phyloP scores from a whole-genome alignment of 2,329 filamentous ascomycete species.

The Cephalotrichum gorgonifer region DNA sequence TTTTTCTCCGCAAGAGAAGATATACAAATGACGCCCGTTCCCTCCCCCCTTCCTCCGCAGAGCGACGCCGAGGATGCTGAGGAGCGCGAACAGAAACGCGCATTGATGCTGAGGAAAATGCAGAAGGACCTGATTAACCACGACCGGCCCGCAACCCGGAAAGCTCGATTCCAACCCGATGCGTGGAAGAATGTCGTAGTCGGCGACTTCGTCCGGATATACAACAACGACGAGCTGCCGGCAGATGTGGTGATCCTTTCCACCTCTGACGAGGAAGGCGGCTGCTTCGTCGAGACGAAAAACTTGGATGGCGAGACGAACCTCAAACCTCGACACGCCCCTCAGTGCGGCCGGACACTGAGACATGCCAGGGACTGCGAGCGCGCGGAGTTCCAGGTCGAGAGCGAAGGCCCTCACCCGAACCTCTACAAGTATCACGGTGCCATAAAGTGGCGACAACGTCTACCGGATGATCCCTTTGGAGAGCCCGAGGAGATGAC shows the following conservation, averaged over 20 bases:
- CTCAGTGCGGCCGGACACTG: constrained; percentile 73
- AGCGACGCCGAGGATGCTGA: constrained; percentile 20
- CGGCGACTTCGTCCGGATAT: constrained; percentile 91
- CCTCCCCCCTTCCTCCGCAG: constrained; percentile 58
- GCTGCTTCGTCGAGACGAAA: constrained; percentile 96
- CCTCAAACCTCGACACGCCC: constrained; percentile 83
- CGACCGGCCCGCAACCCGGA: constrained; percentile 51
- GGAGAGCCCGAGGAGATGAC: constrained; percentile 66
- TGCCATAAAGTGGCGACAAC: constrained; percentile 77
- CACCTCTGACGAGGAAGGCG: constrained; percentile 86
- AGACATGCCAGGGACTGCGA: constrained; percentile 91
- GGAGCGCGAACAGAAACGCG: constrained; percentile 15
- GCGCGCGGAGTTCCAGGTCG: constrained; percentile 72
- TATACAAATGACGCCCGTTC: constrained; percentile 96
- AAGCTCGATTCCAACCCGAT: constrained; percentile 81
- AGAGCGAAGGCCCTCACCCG: constrained; percentile 83
- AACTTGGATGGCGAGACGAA: constrained; percentile 98
- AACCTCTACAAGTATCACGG: constrained; percentile 95
- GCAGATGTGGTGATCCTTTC: constrained; percentile 88
- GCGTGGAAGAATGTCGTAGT: constrained; percentile 93
- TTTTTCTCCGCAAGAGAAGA: too few species aligned
- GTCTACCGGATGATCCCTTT: constrained; percentile 50
- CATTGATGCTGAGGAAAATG: constrained; percentile 29
- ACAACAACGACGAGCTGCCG: constrained; percentile 91
- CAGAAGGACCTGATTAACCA: constrained; percentile 62